phyloP scores from a whole-genome alignment of 768 basidiomycete species.

The Phaeotremella fagi region DNA sequence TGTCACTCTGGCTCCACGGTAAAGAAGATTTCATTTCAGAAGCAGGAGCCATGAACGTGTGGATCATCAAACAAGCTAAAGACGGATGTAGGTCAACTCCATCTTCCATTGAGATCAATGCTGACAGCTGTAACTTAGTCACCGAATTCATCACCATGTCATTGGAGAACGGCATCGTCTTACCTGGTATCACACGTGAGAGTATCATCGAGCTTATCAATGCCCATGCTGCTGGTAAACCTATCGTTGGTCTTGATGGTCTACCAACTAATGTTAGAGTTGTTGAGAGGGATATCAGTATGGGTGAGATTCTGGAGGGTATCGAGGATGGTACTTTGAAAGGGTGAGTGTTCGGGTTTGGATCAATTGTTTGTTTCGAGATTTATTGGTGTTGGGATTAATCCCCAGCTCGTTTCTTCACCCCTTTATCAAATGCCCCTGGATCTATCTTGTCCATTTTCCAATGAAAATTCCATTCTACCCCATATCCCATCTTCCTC shows the following conservation, averaged over 20 bases:
- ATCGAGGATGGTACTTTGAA: slow-evolving; percentile 32
- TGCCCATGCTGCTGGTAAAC: slow-evolving; percentile 27
- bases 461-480: background rate
- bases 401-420: too few relatives aligned
- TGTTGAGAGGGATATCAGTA: slow-evolving; percentile 38
- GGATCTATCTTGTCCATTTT: too few relatives aligned
- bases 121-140: slow-evolving; percentile 10
- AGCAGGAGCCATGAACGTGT: slow-evolving; percentile 43
- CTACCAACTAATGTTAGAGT: slow-evolving; percentile 36
- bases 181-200: slow-evolving; percentile 40
- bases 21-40: slow-evolving; percentile 39
- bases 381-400: too few relatives aligned
- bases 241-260: slow-evolving; percentile 26
- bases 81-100: slow-evolving; percentile 31
- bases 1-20: slow-evolving; percentile 40
- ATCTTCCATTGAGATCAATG: too few relatives aligned
- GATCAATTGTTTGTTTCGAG: background rate
- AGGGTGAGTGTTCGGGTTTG: slow-evolving; percentile 20
- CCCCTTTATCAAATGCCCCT: too few relatives aligned
- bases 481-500: background rate
- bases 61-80: slow-evolving; percentile 39
- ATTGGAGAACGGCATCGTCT: slow-evolving; percentile 38
- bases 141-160: slow-evolving; percentile 43
- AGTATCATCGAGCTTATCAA: slow-evolving; percentile 34
- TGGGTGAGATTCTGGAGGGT: slow-evolving; percentile 34